phyloP scores from a whole-genome alignment of 2,329 filamentous ascomycete species.

The Exutisphaerella laricina region DNA sequence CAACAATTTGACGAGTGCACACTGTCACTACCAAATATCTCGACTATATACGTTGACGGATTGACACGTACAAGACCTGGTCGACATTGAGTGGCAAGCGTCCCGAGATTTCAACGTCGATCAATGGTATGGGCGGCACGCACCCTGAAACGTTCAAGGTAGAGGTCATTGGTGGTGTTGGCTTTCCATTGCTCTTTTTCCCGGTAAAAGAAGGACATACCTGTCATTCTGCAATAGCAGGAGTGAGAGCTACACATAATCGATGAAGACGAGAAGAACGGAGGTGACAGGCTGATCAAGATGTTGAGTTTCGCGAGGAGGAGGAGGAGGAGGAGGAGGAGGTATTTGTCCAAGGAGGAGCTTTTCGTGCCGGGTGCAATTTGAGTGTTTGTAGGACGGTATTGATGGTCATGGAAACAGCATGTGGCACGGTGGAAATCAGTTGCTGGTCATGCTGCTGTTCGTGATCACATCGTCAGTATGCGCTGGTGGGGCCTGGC shows the following conservation, averaged over 20 bases:
- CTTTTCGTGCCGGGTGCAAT: conserved; percentile 10
- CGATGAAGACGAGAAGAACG: conserved; percentile 1
- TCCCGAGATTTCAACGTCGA: conserved; percentile 18
- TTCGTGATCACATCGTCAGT: no score
- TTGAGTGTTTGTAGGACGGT: no score
- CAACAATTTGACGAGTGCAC: no score
- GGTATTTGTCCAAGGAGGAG: conserved; percentile 14
- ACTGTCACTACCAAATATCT: no score
- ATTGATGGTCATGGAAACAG: neutral
- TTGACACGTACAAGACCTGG: no score
- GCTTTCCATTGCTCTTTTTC: conserved; percentile 19
- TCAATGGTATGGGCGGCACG: conserved; percentile 19
- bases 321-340: no score
- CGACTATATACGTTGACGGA: no score
- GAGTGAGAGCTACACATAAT: conserved; percentile 19
- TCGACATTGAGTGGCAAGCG: conserved; percentile 17
- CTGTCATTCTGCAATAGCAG: conserved; percentile 19
- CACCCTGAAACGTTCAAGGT: conserved; percentile 18
- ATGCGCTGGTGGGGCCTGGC: no score
- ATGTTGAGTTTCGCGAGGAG: conserved; percentile 16
- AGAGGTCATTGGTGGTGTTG: conserved; percentile 19
- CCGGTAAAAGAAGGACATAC: conserved; percentile 13
- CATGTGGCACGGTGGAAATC: neutral
- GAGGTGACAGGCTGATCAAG: conserved; percentile 10
- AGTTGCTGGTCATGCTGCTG: neutral